Evolutionary conservation across 768 basidiomycete genomes (phyloP).

Genomic region (Collybia nuda): DNA sequence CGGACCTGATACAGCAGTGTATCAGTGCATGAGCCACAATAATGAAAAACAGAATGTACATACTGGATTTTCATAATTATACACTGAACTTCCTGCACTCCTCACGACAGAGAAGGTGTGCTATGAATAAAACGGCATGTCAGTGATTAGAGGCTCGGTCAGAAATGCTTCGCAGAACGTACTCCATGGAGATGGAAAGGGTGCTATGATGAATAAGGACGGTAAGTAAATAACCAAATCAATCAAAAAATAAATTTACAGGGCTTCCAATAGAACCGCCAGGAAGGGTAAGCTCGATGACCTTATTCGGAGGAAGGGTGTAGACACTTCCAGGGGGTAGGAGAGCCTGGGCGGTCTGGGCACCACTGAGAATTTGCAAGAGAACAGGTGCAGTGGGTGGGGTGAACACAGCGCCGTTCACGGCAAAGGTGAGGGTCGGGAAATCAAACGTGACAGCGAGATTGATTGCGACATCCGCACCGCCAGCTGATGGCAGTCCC

Average conservation of each 20-base stretch:
- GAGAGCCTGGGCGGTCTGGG: slow-evolving; percentile 24
- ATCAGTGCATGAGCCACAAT: neutral
- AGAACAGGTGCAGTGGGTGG: slow-evolving; percentile 36
- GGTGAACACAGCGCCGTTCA: slow-evolving; percentile 20
- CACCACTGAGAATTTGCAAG: slow-evolving; percentile 39
- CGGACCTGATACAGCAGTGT: slow-evolving; percentile 10
- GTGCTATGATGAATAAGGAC: slow-evolving; percentile 21
- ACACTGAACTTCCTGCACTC: slow-evolving; percentile 24
- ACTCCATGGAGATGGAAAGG: slow-evolving; percentile 44
- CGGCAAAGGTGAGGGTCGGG: slow-evolving; percentile 37
- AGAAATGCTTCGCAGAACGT: neutral
- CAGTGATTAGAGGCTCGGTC: neutral
- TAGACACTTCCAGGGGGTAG: slow-evolving; percentile 30
- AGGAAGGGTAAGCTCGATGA: slow-evolving; percentile 37
- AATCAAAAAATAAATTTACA: slow-evolving; percentile 12
- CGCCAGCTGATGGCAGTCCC: slow-evolving; percentile 27
- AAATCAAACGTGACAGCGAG: slow-evolving; percentile 12
- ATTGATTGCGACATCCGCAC: slow-evolving; percentile 27
- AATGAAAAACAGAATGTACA: slow-evolving; percentile 8
- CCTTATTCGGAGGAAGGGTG: slow-evolving; percentile 30
- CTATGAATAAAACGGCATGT: slow-evolving; percentile 13
- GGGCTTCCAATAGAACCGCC: slow-evolving; percentile 20
- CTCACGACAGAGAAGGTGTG: slow-evolving; percentile 36
- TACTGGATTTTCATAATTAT: slow-evolving; percentile 48
- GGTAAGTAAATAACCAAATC: slow-evolving; percentile 1